Evolutionary conservation across 2,329 filamentous ascomycete genomes (phyloP), one percentile per base, ranked within the genome.

Genomic region (Verticillium longisporum): DNA sequence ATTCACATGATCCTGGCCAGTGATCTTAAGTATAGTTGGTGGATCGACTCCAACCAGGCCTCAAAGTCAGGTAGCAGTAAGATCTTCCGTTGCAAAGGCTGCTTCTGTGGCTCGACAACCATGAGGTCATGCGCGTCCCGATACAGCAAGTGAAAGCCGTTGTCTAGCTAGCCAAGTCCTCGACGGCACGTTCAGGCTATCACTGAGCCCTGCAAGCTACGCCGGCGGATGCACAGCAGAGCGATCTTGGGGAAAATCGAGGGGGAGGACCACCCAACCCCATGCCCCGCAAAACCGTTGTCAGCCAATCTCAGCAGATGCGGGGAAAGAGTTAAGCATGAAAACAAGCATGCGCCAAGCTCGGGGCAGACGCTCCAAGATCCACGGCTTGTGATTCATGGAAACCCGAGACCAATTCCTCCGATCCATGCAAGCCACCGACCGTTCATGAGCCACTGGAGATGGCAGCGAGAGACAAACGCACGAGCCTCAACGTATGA

Each of bases 301-400:
- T 55, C 57, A 56, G 37, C 11, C 4, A 38, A 50, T 50, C 45
- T 50, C 50, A 45, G 18, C 33, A n/a, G 18, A 14, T 61, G 1
- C 15, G 4, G n/a, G 34, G 32, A 55, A 50, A 26, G 3, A 34
- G 26, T 33, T 21, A 33, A 38, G 14, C 6, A 50, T 55, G 33
- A 38, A 33, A 60, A 60, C 62, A 63, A 63, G 62, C 55, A 36
- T 41, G 37, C 55, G 62, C 62, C 62, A 63, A 63, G 62, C 18
- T 50, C 4, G 55, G 45, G 32, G 37, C 57, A 56, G 18, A 60
- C 38, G 55, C 57, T 15, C 60, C 45, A 50, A 13, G 7, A 58
- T 61, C 45, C 57, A 15, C 31, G 55, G 55, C 7, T 26, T 36
- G 1, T 62, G 62, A 63, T 63, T 63, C 62, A 62, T 45, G 62